These are phyloP conservation scores for Geotrichum histeridarum DNA, from an alignment of 1,139 yeast species.

Conservation along the genomic window DNA sequence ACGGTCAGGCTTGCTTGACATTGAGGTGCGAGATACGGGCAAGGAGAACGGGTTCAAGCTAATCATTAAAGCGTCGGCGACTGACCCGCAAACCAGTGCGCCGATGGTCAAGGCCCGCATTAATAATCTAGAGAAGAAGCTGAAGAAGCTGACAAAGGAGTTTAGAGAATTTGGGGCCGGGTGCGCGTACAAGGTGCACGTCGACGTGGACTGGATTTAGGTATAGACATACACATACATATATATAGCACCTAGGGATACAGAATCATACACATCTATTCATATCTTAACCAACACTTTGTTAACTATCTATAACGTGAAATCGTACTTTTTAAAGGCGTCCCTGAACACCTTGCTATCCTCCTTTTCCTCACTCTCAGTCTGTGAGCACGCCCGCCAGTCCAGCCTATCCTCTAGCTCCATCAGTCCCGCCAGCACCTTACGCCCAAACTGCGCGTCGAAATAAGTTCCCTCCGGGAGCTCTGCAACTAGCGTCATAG, in stretches of 20 bases:
- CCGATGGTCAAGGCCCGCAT: constrained; percentile 31
- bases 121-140: constrained; percentile 31
- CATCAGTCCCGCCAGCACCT: constrained; percentile 61
- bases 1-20: constrained; percentile 28
- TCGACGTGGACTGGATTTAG: constrained; percentile 27
- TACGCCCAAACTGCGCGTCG: constrained; percentile 75
- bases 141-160: constrained; percentile 32
- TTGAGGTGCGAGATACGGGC: constrained; percentile 18
- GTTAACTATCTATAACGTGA: constrained; percentile 29
- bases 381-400: constrained; percentile 73
- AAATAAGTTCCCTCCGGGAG: constrained; percentile 31
- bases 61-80: constrained; percentile 24
- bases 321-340: constrained; percentile 47
- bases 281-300: too few species aligned
- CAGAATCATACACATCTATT: constrained; percentile 1
- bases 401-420: constrained; percentile 50
- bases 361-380: constrained; percentile 49
- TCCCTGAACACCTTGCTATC: constrained; percentile 58
- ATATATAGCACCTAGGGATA: neutral
- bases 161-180: constrained; percentile 30
- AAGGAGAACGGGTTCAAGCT: constrained; percentile 28
- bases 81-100: constrained; percentile 30
- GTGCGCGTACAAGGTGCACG: constrained; percentile 25
- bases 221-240: neutral
- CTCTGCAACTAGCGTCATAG: constrained; percentile 20